Base-by-base conservation (phyloP, 2,329 filamentous ascomycete genomes). In the Chalaropsis ovoidea region DNA sequence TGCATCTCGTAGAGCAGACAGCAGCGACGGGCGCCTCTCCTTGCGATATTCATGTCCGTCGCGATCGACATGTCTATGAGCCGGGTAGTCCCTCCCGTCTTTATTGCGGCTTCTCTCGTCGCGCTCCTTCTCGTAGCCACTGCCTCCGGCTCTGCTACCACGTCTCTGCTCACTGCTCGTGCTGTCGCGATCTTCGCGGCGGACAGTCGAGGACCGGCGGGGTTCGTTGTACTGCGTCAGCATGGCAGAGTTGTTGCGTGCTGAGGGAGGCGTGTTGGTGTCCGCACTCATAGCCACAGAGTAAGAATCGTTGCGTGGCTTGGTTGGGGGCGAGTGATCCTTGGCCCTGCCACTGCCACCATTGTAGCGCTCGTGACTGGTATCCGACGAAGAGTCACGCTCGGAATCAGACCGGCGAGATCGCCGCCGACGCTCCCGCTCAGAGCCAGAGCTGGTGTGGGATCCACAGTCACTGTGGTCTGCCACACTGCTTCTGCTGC, bases 1-100 rank as follows among this genome's bases (percentile, higher is more conserved):
- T 86, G 72, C 82, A 3, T 83, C 83, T 39, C 86, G 81, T 0
- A 83, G 80, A 4, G 82, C 83, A 0, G 81, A 82, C 1, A 79
- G 78, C 3, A 85, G 75, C 17, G 82, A 80, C 68, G 83, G 81
- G 61, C 80, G 79, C 73, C 79, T 79, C 13, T 74, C 75, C 49
- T 64, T 65, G 27, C 67, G 65, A 47, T 62, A 67, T 10, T 69
- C 68, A 0, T 70, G 66, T n/a, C 73, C 71, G 3, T 72, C 74
- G 70, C 58, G 72, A 69, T 75, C 70, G 2, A 70, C 15, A 69
- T 78, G 65, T 67, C 78, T 70, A 27, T 79, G 77, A 5, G 58
- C 54, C 6, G 47, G 42, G 19, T 63, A 41, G n/a, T 66, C 60
- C 1, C 64, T 43, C n/a, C 42, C 42, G 6, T 62, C 41, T 62